phyloP scores from a whole-genome alignment of 1,284 basidiomycete species.

The Cystobasidium pallidum region DNA sequence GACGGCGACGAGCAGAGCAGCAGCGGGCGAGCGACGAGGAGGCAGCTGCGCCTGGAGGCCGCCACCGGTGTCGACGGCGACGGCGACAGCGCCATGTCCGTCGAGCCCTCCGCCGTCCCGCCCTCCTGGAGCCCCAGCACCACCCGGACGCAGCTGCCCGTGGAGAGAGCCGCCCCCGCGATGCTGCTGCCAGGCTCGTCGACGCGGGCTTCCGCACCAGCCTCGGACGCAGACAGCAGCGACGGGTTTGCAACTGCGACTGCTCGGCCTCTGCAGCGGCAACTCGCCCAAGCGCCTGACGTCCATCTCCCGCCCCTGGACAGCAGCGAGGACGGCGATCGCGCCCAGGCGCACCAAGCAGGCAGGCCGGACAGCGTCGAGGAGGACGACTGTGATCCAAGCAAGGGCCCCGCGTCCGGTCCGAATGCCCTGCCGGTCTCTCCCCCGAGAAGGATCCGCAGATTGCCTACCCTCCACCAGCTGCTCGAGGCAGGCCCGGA shows the following conservation, averaged over 20 bases:
- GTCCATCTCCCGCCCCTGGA: not conserved
- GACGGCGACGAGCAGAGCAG: not conserved
- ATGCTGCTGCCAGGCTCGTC: slow-evolving; percentile 10
- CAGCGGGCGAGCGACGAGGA: not conserved
- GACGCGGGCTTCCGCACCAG: not conserved
- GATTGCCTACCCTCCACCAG: slow-evolving; percentile 13
- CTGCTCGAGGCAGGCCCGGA: not conserved
- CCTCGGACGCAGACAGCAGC: too few species aligned
- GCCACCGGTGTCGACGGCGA: not conserved
- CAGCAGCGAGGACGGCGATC: slow-evolving; percentile 19
- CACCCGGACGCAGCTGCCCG: slow-evolving; percentile 4
- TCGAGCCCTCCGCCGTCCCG: slow-evolving; percentile 29
- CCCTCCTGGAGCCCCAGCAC: slow-evolving; percentile 35
- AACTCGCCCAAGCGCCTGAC: not conserved
- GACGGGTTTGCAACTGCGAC: too few species aligned
- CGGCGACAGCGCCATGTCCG: not conserved
- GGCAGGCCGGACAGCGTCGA: not conserved
- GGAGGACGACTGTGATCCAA: slow-evolving; percentile 26
- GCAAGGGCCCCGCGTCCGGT: slow-evolving; percentile 32
- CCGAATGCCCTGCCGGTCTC: slow-evolving; percentile 39
- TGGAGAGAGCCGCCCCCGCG: slow-evolving; percentile 4
- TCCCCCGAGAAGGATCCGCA: slow-evolving; percentile 21
- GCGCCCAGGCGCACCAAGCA: too few species aligned
- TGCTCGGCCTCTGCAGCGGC: not conserved
- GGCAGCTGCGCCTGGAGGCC: not conserved